Percentiles rank a stretch among this genome's conserved stretches.
phyloP scores from a whole-genome alignment of 2,329 filamentous ascomycete genomes.

The Phoma sp. region DNA sequence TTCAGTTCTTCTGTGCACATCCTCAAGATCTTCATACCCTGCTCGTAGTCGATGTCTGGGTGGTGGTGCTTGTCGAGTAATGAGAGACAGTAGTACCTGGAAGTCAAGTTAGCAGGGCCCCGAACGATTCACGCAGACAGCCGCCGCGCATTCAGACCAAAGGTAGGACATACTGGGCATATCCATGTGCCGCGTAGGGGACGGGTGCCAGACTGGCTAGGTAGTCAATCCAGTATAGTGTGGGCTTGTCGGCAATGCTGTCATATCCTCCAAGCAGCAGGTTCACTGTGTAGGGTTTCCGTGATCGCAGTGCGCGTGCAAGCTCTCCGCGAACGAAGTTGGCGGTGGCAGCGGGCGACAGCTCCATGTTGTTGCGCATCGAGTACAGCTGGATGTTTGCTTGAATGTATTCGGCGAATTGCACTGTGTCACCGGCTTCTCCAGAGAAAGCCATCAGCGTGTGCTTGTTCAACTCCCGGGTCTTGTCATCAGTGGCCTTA shows the following conservation, averaged over 20 bases:
- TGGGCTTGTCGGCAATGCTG: conserved; percentile 87
- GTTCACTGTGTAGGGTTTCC: conserved; percentile 97
- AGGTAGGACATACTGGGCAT: conserved; percentile 78
- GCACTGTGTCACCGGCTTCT: conserved; percentile 96
- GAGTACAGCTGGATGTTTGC: conserved; percentile 97
- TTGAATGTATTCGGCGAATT: conserved; percentile 99
- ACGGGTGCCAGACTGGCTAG: conserved; percentile 86
- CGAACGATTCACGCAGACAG: neutral
- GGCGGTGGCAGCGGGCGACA: conserved; percentile 86
- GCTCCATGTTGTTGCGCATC: conserved; percentile 95
- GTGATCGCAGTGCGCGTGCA: conserved; percentile 85
- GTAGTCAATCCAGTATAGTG: conserved; percentile 97
- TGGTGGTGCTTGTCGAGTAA: conserved; percentile 99
- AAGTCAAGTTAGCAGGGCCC: conserved; percentile 1
- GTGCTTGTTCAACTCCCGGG: conserved; percentile 87
- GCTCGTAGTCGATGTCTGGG: conserved; percentile 85
- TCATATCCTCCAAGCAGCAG: conserved; percentile 93
- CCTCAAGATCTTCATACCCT: conserved; percentile 89
- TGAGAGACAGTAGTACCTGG: conserved; percentile 93
- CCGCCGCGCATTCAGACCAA: neutral
- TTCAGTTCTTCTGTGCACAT: conserved; percentile 98
- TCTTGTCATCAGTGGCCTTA: conserved; percentile 97
- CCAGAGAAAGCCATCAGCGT: conserved; percentile 95
- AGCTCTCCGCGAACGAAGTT: conserved; percentile 95
- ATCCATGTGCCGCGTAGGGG: conserved; percentile 96